Evolutionary conservation across 2,329 filamentous ascomycete genomes (phyloP), one percentile per base, ranked within the genome.

Genomic region (Xylariaceae sp.): DNA sequence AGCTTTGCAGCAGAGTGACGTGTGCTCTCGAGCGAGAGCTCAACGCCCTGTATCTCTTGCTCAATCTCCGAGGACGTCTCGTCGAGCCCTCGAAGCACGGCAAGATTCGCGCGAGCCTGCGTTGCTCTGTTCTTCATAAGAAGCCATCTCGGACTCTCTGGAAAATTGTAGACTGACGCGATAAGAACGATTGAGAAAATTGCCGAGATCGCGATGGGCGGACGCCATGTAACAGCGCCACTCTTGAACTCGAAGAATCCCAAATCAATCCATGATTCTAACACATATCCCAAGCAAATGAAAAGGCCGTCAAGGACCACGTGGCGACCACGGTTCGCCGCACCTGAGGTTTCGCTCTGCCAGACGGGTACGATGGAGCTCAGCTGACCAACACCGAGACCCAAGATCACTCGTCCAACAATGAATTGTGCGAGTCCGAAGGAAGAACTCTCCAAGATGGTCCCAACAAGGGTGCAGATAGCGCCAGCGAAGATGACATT

Each of bases 1-100:
- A 76, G 62, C 46, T 64, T 70, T 3, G 68, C 67, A 11, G 65
- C 67, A 39, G 64, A 60, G 4, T 61, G 54, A 33, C 60, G 60
- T 5, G 72, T 69, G 47, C 72, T 66, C 56, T 78, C 74, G 22
- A 77, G 71, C 0, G 74, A 74, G 51, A 70, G 65, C 53, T 77
- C 72, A 27, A 80, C 78, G 30, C 69, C 73, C 2, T 66, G 64
- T 3, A 80, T 64, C 54, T 78, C 76, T 2, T 66, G 63, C 11
- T 65, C 57, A 15, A 65, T 54, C 46, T 62, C 61, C 22, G 49
- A 32, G 4, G 54, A 48, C 36, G 62, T 60, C 32, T 53, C 49
- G 11, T 60, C 50, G 7, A 57, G 49, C 17, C 54, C 61, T 1
- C 59, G 53, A 4, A 62, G 52, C 5, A 55, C 17, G 7, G 60